phyloP scores from a whole-genome alignment of 2,329 filamentous ascomycete genomes.

The Aspergillus intermedius region DNA sequence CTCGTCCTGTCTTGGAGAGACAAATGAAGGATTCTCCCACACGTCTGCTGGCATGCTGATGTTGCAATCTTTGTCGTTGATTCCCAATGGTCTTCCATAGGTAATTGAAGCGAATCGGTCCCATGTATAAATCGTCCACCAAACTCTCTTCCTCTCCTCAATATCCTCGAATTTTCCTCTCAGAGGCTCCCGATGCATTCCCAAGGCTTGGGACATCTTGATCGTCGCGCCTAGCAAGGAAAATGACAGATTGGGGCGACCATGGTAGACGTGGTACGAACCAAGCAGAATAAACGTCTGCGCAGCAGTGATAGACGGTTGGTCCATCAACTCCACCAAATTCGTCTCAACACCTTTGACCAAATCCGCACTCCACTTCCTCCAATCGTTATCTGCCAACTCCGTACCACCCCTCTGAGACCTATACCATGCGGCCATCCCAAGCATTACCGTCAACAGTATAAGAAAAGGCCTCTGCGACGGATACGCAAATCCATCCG shows the following conservation, averaged over 20 bases:
- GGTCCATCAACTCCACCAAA: conserved; percentile 38
- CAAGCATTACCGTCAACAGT: conserved; percentile 32
- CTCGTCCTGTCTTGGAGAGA: conserved; percentile 1
- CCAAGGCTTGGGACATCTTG: conserved; percentile 29
- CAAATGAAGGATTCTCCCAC: conserved; percentile 26
- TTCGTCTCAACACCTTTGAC: conserved; percentile 24
- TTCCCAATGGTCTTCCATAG: conserved; percentile 37
- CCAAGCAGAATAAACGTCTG: conserved; percentile 37
- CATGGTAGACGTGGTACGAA: conserved; percentile 39
- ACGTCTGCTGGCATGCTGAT: conserved; percentile 28
- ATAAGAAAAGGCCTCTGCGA: conserved; percentile 33
- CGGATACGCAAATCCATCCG: conserved; percentile 27
- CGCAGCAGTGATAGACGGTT: conserved; percentile 30
- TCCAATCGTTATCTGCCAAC: conserved; percentile 10
- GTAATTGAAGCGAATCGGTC: conserved; percentile 38
- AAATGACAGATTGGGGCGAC: conserved; percentile 36
- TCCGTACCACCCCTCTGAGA: conserved; percentile 15
- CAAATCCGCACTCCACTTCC: conserved; percentile 11
- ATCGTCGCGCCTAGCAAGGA: conserved; percentile 34
- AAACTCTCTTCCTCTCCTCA: conserved; percentile 35
- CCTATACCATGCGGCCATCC: conserved; percentile 36
- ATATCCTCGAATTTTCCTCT: conserved; percentile 16
- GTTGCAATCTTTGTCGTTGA: conserved; percentile 38
- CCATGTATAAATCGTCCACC: conserved; percentile 41
- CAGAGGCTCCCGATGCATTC: conserved; percentile 25